Evolutionary conservation across 2,329 filamentous ascomycete species (phyloP).

Genomic region (Fusarium anthophilum): DNA sequence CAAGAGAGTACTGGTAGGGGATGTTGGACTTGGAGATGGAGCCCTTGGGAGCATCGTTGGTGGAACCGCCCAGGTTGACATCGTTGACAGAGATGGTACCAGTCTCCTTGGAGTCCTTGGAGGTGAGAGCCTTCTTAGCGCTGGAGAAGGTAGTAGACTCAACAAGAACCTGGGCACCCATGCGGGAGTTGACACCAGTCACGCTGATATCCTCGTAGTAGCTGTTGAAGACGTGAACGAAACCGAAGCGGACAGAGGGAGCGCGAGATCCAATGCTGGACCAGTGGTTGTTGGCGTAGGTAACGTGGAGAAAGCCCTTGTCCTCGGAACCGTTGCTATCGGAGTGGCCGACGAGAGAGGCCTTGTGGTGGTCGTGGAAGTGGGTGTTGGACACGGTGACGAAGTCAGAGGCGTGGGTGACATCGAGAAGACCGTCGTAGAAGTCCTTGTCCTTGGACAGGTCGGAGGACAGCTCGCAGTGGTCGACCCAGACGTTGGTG

Average conservation of each 20-base stretch:
- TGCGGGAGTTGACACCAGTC: conserved; percentile 64
- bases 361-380: conserved; percentile 61
- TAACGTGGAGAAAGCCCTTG: conserved; percentile 69
- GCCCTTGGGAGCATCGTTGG: conserved; percentile 55
- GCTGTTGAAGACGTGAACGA: conserved; percentile 68
- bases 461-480: conserved; percentile 71
- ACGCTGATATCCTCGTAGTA: conserved; percentile 53
- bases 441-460: conserved; percentile 71
- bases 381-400: conserved; percentile 57
- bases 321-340: conserved; percentile 67
- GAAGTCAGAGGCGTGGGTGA: conserved; percentile 70
- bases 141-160: conserved; percentile 63
- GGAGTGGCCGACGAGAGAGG: conserved; percentile 67
- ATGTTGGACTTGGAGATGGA: conserved; percentile 64
- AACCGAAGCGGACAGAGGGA: conserved; percentile 73
- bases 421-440: conserved; percentile 74
- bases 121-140: conserved; percentile 50
- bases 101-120: conserved; percentile 52
- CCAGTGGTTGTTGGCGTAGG: conserved; percentile 74
- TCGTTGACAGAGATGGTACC: conserved; percentile 55
- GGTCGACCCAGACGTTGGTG: conserved; percentile 73
- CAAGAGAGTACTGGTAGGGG: conserved; percentile 56
- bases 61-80: conserved; percentile 53
- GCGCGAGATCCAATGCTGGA: conserved; percentile 70
- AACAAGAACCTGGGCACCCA: conserved; percentile 66